Evolutionary conservation across 2,329 filamentous ascomycete genomes (phyloP), one percentile per base, ranked within the genome.

Genomic region (Penicillium sp.): DNA sequence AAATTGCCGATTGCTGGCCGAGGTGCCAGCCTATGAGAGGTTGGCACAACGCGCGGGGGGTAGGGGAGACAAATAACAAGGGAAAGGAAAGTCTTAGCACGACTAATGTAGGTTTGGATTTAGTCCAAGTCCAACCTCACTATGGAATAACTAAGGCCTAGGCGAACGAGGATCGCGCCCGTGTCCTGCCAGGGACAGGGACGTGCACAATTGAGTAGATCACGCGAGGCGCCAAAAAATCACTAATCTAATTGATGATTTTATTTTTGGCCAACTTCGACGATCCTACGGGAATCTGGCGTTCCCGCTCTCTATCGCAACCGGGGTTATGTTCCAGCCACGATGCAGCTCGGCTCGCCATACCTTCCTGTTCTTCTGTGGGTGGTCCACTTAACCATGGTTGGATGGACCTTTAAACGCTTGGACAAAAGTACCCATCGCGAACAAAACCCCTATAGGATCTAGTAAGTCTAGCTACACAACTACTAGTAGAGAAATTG

Each of bases 101-200:
- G 35, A 19, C 19, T 22, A 22, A 2, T 22, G 22, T 22, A 41
- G 19, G 39, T 22, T 22, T 22, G 19, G 19, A 0, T 2, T 39
- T 39, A 39, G 16, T 19, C 35, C 35, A 39, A 19, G 16, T 19
- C 35, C 35, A 39, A 39, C n/a, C 7, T 41, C 19, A 48, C 26
- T 48, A 22, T 29, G 46, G 46, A 35, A 41, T 19, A 22, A 14
- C 19, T 41, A 14, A 41, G n/a, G 39, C 10, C 19, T 22, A 22
- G 39, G 39, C 11, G 39, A 22, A 41, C 39, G 39, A 41, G 39
- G 19, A 41, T 22, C 39, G 19, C 39, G 39, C 39, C 39, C 39
- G 39, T 41, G 39, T 35, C 39, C 61, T 64, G 61, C 56, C 59
- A 66, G 63, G 62, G 50, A 66, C 63, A 37, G 47, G 58, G 59